Base-by-base conservation (phyloP, 2,329 filamentous ascomycete genomes). In the Colletotrichum brevisporum region DNA sequence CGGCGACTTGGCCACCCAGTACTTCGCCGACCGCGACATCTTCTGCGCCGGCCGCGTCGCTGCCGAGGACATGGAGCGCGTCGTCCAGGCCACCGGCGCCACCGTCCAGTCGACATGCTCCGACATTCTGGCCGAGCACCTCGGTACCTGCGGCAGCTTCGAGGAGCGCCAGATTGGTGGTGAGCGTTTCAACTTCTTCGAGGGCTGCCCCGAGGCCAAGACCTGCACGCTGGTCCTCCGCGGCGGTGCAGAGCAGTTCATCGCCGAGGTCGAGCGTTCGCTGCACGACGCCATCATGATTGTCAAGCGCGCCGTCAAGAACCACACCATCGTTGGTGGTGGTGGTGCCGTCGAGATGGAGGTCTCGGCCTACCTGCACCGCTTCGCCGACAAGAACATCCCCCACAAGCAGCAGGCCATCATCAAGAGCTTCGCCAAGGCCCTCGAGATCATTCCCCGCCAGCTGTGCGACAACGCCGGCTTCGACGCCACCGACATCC, bases 261-360 rank as follows among this genome's bases (percentile, higher is more conserved):
- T 99, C 76, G 96, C 96, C 67, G 96, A 99, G 82, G 96, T 98
- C 2, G 96, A 99, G 86, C 93, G 96, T 73, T 97, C 94, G 78
- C 89, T 99, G 74, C 96, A 99, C 86, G 96, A 99, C 78, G 96
- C 96, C 75, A 98, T 99, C 83, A 99, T 99, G 96, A 97, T 99
- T 77, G 96, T 99, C 78, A 98, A 98, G 90, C 94, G 97, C 71
- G 94, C 96, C 31, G 94, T 98, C 82, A 94, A 94, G 85, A 97
- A 98, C 86, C 92, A 92, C 78, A 93, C 90, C 78, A 97, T 99
- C 73, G 96, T 99, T 27, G 96, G 95, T 53, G 96, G 96, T 76
- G 96, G 96, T 75, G 96, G 96, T 79, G 95, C 96, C 18, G 91
- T 88, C 76, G 96, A 99, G 86, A 98, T 99, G 95, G 96, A 98